Evolutionary conservation across 371 early-diverging fungal genomes (phyloP), one percentile per base, ranked within the genome.

Genomic region (Zopfochytrium polystomum): DNA sequence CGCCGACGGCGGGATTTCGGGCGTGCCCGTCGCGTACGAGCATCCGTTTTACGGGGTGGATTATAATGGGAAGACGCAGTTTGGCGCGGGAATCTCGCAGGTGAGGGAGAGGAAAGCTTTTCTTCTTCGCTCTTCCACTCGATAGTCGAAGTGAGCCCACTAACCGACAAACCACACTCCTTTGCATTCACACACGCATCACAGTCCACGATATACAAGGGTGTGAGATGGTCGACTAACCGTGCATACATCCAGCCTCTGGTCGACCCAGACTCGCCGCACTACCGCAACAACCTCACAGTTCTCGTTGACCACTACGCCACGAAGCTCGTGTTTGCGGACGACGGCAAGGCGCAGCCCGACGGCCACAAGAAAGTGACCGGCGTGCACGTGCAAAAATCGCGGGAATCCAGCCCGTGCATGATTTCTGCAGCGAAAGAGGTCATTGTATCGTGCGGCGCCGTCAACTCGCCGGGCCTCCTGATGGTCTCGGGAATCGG

Each of bases 371-470:
- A n/a, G n/a, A n/a, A n/a, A n/a, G n/a, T n/a, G n/a, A n/a, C n/a
- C n/a, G n/a, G n/a, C n/a, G n/a, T n/a, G n/a, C n/a, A n/a, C n/a
- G n/a, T n/a, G n/a, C n/a, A n/a, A n/a, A n/a, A n/a, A n/a, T n/a
- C n/a, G n/a, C n/a, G n/a, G n/a, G n/a, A n/a, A n/a, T 30, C 11
- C 9, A 9, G 42, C 42, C 42, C 9, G 42, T n/a, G 42, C 42
- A 38, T n/a, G 31, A 53, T 26, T 55, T 61, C 0, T 65, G 70
- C 13, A 11, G 45, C 44, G 3, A 63, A 66, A 45, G 80, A 79
- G 49, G 67, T 70, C 15, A 60, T 74, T n/a, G 22, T 79, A 0
- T 68, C 63, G 2, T 73, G 68, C 6, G 80, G 80, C 13, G 80
- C 77, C 22, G 60, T 77, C n/a, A 48, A 72, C 13, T 66, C 74